Conservation (phyloP, 108 stramenopile species). For the Skeletonema menzelii region DNA sequence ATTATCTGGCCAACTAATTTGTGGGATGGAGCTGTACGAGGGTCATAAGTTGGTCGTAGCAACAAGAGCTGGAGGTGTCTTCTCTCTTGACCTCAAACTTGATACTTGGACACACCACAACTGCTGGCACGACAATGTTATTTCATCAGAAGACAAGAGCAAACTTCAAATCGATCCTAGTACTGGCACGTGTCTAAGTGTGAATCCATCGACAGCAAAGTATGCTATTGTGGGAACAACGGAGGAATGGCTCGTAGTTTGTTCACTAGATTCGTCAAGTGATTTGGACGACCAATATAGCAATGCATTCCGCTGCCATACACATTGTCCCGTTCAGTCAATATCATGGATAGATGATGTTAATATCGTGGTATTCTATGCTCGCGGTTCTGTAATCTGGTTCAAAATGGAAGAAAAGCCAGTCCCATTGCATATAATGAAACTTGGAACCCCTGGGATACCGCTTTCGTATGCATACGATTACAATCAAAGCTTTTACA, state of each 20-base stretch:
- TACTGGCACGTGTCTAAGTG: constrained; percentile 58
- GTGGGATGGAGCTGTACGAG: constrained; percentile 59
- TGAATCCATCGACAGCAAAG: constrained; percentile 13
- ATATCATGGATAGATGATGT: constrained; percentile 48
- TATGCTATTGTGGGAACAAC: constrained; percentile 61
- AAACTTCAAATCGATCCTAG: constrained; percentile 34
- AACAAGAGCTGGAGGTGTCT: constrained; percentile 56
- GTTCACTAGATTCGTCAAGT: not conserved
- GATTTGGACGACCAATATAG: not conserved
- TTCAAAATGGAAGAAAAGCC: constrained; percentile 41
- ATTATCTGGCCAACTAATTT: constrained; percentile 44
- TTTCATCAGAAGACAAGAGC: constrained; percentile 1
- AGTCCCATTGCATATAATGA: constrained; percentile 16
- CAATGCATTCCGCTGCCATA: constrained; percentile 18
- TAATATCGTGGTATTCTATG: constrained; percentile 64
- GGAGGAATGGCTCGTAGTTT: constrained; percentile 55
- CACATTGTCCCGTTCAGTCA: constrained; percentile 51
- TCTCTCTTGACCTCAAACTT: constrained; percentile 37
- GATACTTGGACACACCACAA: constrained; percentile 38
- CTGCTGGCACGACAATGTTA: constrained; percentile 48
- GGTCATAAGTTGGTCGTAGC: constrained; percentile 47
- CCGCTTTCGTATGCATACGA: constrained; percentile 58
- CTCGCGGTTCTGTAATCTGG: constrained; percentile 52
- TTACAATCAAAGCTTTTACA: constrained; percentile 32
- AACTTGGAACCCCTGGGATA: constrained; percentile 52